Base-by-base conservation (phyloP, 257 asterid genomes). In the Ilex aquifolium region DNA sequence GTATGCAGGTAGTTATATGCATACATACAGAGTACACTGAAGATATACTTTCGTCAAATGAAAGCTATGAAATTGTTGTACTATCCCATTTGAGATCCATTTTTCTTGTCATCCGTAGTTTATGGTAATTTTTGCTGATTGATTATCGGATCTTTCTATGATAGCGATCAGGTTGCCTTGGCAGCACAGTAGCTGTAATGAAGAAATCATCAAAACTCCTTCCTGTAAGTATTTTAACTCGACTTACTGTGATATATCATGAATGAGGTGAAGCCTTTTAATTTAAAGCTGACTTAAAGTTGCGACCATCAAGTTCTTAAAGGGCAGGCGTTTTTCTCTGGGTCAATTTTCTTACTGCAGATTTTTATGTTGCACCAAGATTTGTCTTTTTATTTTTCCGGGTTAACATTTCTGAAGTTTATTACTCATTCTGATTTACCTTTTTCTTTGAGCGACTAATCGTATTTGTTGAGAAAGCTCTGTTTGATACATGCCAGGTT, bases 81-180 rank as follows among this genome's bases (percentile, higher is more conserved):
- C 52, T 14, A 46, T 10, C 52, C 10, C 4, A 46, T 36, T 11
- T 59, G n/a, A 53, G 30, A 39, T 46, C 62, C 62, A 57, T 60
- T 71, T 60, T 17, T 40, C 54, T 63, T 40, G 61, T 54, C 39
- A 65, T 46, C 70, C 50, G 31, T 48, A 61, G 51, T 65, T 56
- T 60, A 11, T n/a, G 31, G 42, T 46, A 57, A 58, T 67, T 66
- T 65, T 54, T 63, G 48, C 64, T 69, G 31, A 49, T 66, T 66
- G 50, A 61, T 21, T 17, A 56, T 67, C 71, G 68, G 57, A 57
- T 63, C 17, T 79, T 66, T 55, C 54, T 30, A 70, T 60, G 72
- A 67, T 91, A 92, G 99, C 79, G 99, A 65, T 82, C 94, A 44
- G 97, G 95, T 65, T 89, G 97, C 82, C 90, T 92, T 62, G 99